These are phyloP conservation scores for Beauveria rudraprayagi DNA, from an alignment of 2,329 filamentous ascomycete genomes.

Conservation along the genomic window DNA sequence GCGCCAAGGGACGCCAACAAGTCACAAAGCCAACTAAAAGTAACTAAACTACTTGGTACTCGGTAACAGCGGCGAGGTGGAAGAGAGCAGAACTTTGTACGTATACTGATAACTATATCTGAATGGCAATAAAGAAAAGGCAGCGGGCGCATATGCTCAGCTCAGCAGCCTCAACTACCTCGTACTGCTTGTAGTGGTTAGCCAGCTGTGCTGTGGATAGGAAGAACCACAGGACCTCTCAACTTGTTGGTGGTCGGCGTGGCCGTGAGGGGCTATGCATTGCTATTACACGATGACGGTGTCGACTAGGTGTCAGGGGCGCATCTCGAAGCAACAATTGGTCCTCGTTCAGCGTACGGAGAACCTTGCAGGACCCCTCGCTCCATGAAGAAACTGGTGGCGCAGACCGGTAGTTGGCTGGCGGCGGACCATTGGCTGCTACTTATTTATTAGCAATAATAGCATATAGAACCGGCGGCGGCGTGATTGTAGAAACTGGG, in stretches of 20 bases:
- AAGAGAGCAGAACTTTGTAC: background rate
- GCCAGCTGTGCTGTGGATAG: background rate
- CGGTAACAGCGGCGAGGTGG: background rate
- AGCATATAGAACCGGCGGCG: background rate
- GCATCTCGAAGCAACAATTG: background rate
- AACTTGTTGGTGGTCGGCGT: background rate
- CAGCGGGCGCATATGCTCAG: background rate
- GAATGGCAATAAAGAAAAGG: background rate
- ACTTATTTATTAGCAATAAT: too few relatives aligned
- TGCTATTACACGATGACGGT: background rate
- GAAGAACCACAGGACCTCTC: background rate
- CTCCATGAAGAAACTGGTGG: background rate
- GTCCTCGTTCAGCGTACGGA: background rate
- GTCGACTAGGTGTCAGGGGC: background rate
- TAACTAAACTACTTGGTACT: too few relatives aligned
- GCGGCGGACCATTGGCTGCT: background rate
- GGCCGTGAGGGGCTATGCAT: background rate
- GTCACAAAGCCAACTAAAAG: too few relatives aligned
- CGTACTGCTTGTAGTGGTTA: background rate
- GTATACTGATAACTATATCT: background rate
- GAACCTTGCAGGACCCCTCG: background rate
- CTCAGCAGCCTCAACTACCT: background rate
- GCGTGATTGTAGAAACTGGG: background rate
- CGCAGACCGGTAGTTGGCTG: background rate
- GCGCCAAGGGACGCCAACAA: background rate